phyloP scores from a whole-genome alignment of 768 basidiomycete species.

The Ramaria sp. region DNA sequence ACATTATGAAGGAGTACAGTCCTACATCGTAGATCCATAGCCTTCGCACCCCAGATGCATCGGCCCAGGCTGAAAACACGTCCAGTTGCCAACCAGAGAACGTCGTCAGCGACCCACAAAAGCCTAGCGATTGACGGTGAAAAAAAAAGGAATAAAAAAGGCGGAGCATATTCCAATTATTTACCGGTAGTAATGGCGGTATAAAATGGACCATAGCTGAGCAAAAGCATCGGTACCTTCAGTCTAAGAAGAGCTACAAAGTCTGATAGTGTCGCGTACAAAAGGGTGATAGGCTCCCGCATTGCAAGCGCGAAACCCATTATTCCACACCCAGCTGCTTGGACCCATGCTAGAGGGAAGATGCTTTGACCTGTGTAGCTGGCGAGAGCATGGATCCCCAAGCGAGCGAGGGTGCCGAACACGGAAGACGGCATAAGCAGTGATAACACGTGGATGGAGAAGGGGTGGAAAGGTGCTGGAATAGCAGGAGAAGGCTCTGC shows the following conservation, averaged over 20 bases:
- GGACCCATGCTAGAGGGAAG: constrained; percentile 76
- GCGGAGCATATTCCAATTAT: not conserved
- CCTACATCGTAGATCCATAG: constrained; percentile 66
- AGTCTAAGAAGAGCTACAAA: not conserved
- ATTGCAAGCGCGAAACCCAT: constrained; percentile 76
- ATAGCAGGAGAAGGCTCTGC: constrained; percentile 14
- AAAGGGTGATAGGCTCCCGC: constrained; percentile 60
- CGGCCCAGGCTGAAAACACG: constrained; percentile 76
- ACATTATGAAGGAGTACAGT: constrained; percentile 3
- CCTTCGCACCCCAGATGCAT: constrained; percentile 42
- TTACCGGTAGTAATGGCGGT: constrained; percentile 79
- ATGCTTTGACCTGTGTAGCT: constrained; percentile 66
- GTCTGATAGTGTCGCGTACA: constrained; percentile 41
- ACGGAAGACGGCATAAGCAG: constrained; percentile 76
- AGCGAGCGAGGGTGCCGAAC: constrained; percentile 71
- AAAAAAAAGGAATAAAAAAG: not conserved
- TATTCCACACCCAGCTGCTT: constrained; percentile 79
- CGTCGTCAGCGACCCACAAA: constrained; percentile 93
- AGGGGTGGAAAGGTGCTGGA: constrained; percentile 28
- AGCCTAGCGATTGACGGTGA: constrained; percentile 35
- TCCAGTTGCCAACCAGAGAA: constrained; percentile 95
- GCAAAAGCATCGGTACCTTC: not conserved
- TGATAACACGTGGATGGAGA: constrained; percentile 52
- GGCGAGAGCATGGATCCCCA: constrained; percentile 67
- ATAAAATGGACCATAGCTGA: constrained; percentile 80